Conservation (phyloP, 23 red algal genomes). For the Agarophyton chilense region DNA sequence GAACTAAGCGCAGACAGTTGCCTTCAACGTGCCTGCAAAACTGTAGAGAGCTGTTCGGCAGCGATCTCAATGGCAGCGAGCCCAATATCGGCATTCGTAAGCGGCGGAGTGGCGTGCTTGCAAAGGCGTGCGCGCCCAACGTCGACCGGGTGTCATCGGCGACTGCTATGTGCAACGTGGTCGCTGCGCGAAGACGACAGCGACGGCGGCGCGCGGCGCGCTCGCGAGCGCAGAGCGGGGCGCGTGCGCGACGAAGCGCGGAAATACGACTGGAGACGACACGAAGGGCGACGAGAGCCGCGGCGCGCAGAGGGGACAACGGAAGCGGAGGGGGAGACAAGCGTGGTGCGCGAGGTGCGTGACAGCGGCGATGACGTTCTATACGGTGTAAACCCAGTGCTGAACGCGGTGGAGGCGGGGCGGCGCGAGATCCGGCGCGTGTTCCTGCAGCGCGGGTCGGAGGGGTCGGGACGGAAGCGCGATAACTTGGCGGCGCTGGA, state of each 20-base stretch:
- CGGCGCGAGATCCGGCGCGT: conserved; percentile 57
- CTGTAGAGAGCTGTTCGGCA: too few species aligned
- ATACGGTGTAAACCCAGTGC: conserved; percentile 88
- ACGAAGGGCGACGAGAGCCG: neutral
- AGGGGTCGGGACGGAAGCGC: conserved; percentile 19
- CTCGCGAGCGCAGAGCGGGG: neutral
- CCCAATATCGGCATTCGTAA: neutral
- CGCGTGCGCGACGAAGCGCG: neutral
- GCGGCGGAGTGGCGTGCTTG: neutral
- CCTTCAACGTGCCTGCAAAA: too few species aligned
- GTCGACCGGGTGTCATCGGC: neutral
- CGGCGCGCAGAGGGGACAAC: too few species aligned
- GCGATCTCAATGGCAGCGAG: neutral
- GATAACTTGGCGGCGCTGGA: conserved; percentile 37
- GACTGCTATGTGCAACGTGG: neutral
- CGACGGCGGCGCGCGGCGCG: neutral
- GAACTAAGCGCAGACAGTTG: too few species aligned
- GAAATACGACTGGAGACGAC: neutral
- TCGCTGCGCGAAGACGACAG: neutral
- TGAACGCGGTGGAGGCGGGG: conserved; percentile 56
- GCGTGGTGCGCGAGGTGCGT: neutral
- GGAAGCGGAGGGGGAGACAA: neutral
- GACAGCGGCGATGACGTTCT: conserved; percentile 78
- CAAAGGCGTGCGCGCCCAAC: neutral
- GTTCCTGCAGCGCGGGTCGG: conserved; percentile 48